Conservation (phyloP, 768 basidiomycete genomes). For the Suillus plorans region DNA sequence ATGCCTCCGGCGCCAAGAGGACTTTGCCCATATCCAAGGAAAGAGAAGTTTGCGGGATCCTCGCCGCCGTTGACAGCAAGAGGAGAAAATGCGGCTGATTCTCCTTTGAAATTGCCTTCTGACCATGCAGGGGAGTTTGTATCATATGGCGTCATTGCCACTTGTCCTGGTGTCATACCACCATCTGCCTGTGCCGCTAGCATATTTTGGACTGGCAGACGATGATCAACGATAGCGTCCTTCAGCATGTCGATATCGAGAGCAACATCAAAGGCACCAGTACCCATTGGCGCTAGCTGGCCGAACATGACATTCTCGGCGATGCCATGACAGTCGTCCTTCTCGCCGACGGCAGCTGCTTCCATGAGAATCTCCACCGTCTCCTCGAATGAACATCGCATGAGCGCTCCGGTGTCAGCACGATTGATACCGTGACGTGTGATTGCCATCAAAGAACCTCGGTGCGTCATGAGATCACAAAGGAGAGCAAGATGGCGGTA, state of each 20-base stretch:
- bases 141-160: slow-evolving; percentile 97
- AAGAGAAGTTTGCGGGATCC: slow-evolving; percentile 72
- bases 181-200: slow-evolving; percentile 78
- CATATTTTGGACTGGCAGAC: slow-evolving; percentile 82
- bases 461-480: slow-evolving; percentile 97
- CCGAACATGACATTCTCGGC: slow-evolving; percentile 99
- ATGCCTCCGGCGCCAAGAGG: slow-evolving; percentile 81
- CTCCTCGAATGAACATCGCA: slow-evolving; percentile 99
- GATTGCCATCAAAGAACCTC: slow-evolving; percentile 94
- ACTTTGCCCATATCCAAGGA: slow-evolving; percentile 81
- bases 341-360: slow-evolving; percentile 96
- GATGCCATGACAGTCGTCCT: slow-evolving; percentile 96
- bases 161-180: slow-evolving; percentile 88
- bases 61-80: slow-evolving; percentile 86
- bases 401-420: slow-evolving; percentile 97
- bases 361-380: slow-evolving; percentile 99
- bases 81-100: slow-evolving; percentile 92
- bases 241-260: slow-evolving; percentile 98
- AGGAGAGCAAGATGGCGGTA: slow-evolving; percentile 96
- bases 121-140: slow-evolving; percentile 86
- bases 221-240: slow-evolving; percentile 96
- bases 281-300: slow-evolving; percentile 99
- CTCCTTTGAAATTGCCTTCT: slow-evolving; percentile 75
- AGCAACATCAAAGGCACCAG: slow-evolving; percentile 93
- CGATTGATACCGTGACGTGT: slow-evolving; percentile 99